Evolutionary conservation across 257 asterid genomes (phyloP).

Genomic region (Solanum gandarillasii): DNA sequence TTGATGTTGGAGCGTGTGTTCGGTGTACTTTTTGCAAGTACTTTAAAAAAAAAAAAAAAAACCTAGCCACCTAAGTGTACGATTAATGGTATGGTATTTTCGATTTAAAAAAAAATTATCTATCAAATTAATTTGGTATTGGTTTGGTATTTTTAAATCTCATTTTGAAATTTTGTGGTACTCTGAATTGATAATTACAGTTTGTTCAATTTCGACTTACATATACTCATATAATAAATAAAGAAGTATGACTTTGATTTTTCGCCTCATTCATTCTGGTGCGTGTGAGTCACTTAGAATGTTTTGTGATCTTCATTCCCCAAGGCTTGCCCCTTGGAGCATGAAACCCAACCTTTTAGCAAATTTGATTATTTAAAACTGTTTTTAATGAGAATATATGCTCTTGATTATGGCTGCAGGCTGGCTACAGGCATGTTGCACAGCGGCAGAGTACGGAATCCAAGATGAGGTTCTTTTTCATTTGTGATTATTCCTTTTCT

Average conservation of each 20-base stretch:
- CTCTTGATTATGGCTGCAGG: conserved; percentile 21
- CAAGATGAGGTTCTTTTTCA: conserved; percentile 27
- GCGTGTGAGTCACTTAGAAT: neutral
- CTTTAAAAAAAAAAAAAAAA: no score
- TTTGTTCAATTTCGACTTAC: neutral
- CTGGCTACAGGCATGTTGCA: conserved; percentile 67
- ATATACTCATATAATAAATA: neutral
- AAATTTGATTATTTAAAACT: neutral
- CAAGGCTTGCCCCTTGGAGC: neutral
- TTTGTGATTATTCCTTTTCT: no score
- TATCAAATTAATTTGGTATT: no score
- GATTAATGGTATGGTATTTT: no score
- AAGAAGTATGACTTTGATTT: neutral
- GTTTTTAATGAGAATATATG: neutral
- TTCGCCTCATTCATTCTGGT: no score
- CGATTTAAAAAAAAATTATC: no score
- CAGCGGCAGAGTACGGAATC: conserved; percentile 50
- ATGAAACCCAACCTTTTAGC: neutral
- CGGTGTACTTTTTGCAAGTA: no score
- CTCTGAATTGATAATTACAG: neutral
- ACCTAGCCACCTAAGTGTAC: no score
- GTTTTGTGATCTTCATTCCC: no score
- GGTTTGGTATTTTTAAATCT: no score
- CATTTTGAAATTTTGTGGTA: neutral
- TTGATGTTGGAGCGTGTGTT: neutral